A percentile compares a stretch with the other conserved stretches of the same genome.
Conservation (phyloP, 1,284 basidiomycete genomes). For the Sutorius eximius region DNA sequence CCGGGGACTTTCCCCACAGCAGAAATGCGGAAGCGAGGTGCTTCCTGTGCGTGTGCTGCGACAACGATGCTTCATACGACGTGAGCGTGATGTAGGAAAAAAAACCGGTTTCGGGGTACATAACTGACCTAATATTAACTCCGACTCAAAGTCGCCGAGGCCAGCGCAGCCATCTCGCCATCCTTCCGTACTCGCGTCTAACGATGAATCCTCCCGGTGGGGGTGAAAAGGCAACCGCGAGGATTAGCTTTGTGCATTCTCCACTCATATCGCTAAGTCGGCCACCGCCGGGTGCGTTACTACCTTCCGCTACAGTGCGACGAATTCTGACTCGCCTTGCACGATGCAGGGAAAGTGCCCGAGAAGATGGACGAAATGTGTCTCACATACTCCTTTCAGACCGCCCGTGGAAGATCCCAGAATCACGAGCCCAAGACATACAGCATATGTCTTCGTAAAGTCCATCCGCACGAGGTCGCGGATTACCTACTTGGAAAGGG, state of each 20-base stretch:
- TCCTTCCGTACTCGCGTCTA: not conserved
- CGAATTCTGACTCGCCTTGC: not conserved
- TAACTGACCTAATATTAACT: conserved; percentile 17
- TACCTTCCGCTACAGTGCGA: not conserved
- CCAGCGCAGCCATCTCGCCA: not conserved
- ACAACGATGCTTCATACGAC: conserved; percentile 79
- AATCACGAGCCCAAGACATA: conserved; percentile 59
- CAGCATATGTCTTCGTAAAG: conserved; percentile 68
- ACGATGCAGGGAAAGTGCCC: conserved; percentile 50
- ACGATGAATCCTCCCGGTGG: conserved; percentile 25
- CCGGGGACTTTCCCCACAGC: conserved; percentile 94
- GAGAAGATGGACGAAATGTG: conserved; percentile 69
- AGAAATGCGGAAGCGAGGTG: conserved; percentile 40
- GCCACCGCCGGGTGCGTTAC: conserved; percentile 26
- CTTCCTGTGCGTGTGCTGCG: conserved; percentile 76
- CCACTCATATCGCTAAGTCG: conserved; percentile 27
- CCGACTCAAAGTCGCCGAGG: conserved; percentile 22
- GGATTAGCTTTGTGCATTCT: conserved; percentile 26
- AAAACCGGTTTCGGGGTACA: conserved; percentile 2
- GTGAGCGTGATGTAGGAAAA: conserved; percentile 29
- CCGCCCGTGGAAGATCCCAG: conserved; percentile 55
- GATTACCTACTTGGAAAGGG: conserved; percentile 45
- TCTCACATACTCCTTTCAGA: conserved; percentile 70
- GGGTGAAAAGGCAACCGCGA: conserved; percentile 18
- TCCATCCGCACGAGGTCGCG: conserved; percentile 70